These are phyloP conservation scores for Taphrina deformans DNA, from an alignment of 1,139 yeast species.

Conservation along the genomic window DNA sequence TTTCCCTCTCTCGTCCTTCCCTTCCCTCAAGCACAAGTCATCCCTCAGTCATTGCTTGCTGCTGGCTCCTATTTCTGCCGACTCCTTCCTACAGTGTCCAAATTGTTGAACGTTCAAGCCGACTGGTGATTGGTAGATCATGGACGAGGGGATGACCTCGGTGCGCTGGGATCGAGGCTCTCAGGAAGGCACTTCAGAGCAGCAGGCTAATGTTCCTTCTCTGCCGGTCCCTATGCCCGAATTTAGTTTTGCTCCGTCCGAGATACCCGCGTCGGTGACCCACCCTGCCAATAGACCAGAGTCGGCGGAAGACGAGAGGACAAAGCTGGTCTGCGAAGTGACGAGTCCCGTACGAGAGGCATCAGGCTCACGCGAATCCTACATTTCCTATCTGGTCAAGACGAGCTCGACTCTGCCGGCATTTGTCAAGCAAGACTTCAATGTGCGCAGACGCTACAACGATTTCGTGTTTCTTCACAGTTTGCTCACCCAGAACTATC, in stretches of 20 bases:
- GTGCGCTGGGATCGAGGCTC: conserved; percentile 21
- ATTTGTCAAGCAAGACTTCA: conserved; percentile 51
- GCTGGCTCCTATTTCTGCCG: no score
- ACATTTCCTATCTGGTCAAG: conserved; percentile 73
- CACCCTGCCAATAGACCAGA: conserved; percentile 30
- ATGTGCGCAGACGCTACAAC: conserved; percentile 74
- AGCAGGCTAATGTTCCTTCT: not conserved
- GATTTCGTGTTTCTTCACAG: conserved; percentile 79
- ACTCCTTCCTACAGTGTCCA: no score
- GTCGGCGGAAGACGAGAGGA: conserved; percentile 25
- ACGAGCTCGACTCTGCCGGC: conserved; percentile 57
- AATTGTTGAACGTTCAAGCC: no score
- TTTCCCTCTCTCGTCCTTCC: no score
- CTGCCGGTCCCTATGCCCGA: conserved; percentile 7
- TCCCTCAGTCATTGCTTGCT: no score
- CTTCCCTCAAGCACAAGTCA: no score
- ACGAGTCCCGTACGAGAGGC: conserved; percentile 76
- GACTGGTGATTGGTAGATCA: not conserved
- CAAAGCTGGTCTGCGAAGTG: conserved; percentile 48
- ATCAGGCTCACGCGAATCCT: conserved; percentile 63
- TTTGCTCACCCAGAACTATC: conserved; percentile 71
- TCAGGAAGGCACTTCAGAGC: not conserved
- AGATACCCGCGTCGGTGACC: not conserved
- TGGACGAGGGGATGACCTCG: conserved; percentile 21
- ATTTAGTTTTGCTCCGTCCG: conserved; percentile 3